Base-by-base conservation (phyloP, 1,284 basidiomycete species). In the Anthracocystis setariae region DNA sequence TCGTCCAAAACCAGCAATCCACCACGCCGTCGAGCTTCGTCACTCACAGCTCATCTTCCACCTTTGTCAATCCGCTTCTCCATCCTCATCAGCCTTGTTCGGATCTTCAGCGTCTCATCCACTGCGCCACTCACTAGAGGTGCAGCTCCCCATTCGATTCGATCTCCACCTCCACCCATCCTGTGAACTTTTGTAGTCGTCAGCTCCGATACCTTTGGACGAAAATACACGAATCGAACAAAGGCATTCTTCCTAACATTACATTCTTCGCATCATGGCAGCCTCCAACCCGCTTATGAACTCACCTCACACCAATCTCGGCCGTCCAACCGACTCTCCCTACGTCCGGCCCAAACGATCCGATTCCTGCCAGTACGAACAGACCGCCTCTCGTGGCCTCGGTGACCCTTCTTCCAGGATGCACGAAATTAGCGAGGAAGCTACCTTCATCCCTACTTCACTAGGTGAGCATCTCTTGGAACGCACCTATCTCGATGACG, bases 401-500 rank as follows among this genome's bases (percentile, higher is more conserved):
- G 56, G 56, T 18, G 64, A 53, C 13, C n/a, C 29, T n/a, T 21
- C 52, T 24, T 15, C 40, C 18, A 47, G 49, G 17, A 45, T 57
- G 53, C 53, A 51, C 9, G 68, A 71, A 4, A 10, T 50, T 33
- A 38, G 5, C 47, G 69, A 72, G 8, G 65, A 66, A 24, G 15
- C 50, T 21, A 60, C 64, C 8, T 73, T 66, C 20, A 56, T 68
- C 20, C 70, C 70, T 7, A 64, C 70, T 17, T 64, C 70, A 20
- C 44, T 73, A 17, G 59, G 60, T 46, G 70, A 73, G 40, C 64
- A 64, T 46, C 56, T 73, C 23, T 32, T 73, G 17, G 70, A 73
- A 33, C 64, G 65, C n/a, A 73, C 65, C 27, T 73, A 73, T 42
- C 60, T 73, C 18, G 70, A 73, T 12, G 70, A 73, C 51, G 70